Evolutionary conservation across 768 basidiomycete species (phyloP), one percentile per base, ranked within the genome.

Genomic region (Boletus bicolor): DNA sequence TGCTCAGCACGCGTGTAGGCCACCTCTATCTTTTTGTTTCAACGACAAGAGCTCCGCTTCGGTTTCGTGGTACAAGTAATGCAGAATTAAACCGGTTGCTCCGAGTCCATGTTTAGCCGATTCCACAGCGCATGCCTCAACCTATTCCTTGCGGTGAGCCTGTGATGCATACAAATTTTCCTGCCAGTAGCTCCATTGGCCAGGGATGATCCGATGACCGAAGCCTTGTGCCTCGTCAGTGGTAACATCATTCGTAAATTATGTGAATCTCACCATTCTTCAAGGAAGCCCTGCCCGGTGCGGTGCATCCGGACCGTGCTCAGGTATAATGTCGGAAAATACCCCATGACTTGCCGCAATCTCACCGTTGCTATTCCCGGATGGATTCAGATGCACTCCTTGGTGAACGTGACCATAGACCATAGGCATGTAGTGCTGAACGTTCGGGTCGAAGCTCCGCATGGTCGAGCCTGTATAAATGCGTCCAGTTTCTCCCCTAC

Each of bases 61-160:
- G 1, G 83, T 83, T 46, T 73, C 45, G 7, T 72, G 69, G 54
- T 86, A 87, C 7, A 83, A 71, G 67, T 86, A 86, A 62, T 91
- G 88, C 53, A 91, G 66, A 44, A 87, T 76, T 44, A 91, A 70
- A 42, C 82, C 82, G 3, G 71, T 71, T 15, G 86, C 87, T 8
- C 86, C 21, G 21, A 24, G 21, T 24, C 21, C 86, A 55, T 88
- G 81, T 57, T 80, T 78, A 4, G 82, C 83, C 49, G 80, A 82
- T 58, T 85, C 84, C 17, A 87, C 32, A 86, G 30, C 32, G 15
- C 14, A 82, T 85, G 57, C 84, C 21, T 77, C 50, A 32, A 12
- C 89, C 87, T 55, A 91, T 91, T 21, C 87, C 89, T 55, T 84
- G 76, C 7, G 85, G 86, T n/a, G 84, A 77, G 17, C 87, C 87